Conservation (phyloP, 225 moss, liverwort and hornwort genomes). For the Sphagnum contortum region DNA sequence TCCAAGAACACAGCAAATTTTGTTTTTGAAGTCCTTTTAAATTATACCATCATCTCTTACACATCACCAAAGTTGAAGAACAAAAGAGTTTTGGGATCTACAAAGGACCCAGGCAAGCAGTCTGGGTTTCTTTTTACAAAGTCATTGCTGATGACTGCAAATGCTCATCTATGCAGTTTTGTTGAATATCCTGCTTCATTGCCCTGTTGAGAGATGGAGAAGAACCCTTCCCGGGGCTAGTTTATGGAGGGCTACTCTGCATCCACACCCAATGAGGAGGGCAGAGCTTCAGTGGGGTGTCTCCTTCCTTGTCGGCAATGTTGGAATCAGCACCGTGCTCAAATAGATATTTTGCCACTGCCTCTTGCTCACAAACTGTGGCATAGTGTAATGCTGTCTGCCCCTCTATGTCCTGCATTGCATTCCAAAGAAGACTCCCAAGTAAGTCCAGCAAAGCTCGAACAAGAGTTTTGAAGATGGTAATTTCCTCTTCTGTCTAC, state of each 20-base stretch:
- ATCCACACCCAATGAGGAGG: constrained; percentile 91
- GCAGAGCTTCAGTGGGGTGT: constrained; percentile 63
- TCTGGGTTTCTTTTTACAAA: no score
- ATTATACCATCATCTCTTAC: no score
- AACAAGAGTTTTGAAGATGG: not conserved
- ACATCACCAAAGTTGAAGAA: no score
- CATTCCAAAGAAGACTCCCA: not conserved
- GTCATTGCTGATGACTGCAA: no score
- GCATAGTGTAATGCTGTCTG: constrained; percentile 98
- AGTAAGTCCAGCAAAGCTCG: not conserved
- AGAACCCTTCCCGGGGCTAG: no score
- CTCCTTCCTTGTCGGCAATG: constrained; percentile 72
- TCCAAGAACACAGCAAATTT: no score
- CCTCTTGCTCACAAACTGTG: constrained; percentile 71
- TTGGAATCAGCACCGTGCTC: constrained; percentile 71
- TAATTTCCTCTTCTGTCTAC: not conserved
- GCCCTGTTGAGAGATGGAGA: no score
- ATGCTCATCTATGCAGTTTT: no score
- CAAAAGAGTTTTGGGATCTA: no score
- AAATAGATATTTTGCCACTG: constrained; percentile 72
- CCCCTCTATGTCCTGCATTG: constrained; percentile 82
- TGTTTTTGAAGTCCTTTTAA: no score
- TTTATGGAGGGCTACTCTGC: constrained; percentile 21
- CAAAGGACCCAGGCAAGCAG: no score
- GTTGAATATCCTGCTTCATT: no score